Evolutionary conservation across 257 asterid genomes (phyloP).

Genomic region (Solanum chiquidenum): DNA sequence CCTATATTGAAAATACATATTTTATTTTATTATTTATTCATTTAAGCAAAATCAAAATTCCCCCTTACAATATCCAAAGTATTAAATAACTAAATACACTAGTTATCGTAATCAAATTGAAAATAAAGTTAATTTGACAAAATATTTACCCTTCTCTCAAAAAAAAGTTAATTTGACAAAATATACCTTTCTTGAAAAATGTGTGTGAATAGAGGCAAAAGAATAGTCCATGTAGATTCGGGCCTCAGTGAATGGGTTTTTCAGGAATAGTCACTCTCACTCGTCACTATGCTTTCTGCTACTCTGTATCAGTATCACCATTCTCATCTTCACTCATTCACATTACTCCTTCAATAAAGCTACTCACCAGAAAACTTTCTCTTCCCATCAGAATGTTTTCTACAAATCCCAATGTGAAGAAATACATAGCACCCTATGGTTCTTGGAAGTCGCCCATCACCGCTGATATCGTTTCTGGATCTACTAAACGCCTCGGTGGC

Average conservation of each 20-base stretch:
- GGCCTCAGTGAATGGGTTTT: slow-evolving; percentile 8
- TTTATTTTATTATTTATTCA: background rate
- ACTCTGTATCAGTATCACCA: background rate
- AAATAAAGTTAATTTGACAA: no score
- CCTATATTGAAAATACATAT: background rate
- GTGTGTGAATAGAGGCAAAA: no score
- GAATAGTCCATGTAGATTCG: background rate
- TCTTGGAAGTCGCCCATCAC: slow-evolving; percentile 97
- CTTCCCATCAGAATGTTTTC: slow-evolving; percentile 12
- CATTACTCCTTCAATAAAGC: background rate
- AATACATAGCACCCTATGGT: slow-evolving; percentile 67
- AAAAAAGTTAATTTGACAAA: no score
- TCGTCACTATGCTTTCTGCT: background rate
- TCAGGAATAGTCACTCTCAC: slow-evolving; percentile 5
- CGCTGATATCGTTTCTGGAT: slow-evolving; percentile 70
- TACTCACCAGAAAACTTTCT: background rate
- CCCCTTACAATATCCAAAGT: background rate
- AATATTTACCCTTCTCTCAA: no score
- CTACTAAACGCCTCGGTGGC: slow-evolving; percentile 71
- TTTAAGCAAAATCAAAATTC: background rate
- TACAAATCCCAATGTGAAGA: background rate
- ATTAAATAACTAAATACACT: no score
- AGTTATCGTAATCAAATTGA: background rate
- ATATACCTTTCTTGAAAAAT: no score
- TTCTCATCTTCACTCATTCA: background rate